Evolutionary conservation across 2,329 filamentous ascomycete genomes (phyloP).

Genomic region (Exophiala calicioides): DNA sequence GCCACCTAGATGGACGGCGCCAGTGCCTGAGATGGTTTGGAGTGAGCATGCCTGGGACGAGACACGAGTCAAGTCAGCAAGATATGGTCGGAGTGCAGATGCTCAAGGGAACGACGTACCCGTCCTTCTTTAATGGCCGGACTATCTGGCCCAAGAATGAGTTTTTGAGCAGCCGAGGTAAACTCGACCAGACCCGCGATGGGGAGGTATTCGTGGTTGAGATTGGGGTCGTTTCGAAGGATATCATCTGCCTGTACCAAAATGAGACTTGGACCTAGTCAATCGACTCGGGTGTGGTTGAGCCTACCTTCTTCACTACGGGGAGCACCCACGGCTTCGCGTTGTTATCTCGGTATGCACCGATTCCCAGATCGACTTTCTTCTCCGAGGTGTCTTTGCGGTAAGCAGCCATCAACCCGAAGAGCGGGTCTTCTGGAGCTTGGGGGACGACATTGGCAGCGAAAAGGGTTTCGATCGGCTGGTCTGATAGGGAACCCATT

Average conservation of each 20-base stretch:
- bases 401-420: constrained; percentile 87
- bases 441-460: constrained; percentile 75
- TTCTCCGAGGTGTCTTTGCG: constrained; percentile 71
- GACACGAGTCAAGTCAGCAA: background rate
- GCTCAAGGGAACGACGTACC: constrained; percentile 42
- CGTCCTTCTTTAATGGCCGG: constrained; percentile 83
- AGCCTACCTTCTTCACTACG: constrained; percentile 84
- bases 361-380: constrained; percentile 94
- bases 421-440: constrained; percentile 92
- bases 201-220: constrained; percentile 98
- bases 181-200: constrained; percentile 86
- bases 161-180: constrained; percentile 84
- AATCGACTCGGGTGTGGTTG: too few relatives aligned
- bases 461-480: constrained; percentile 61
- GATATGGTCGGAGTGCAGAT: constrained; percentile 2
- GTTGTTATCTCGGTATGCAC: constrained; percentile 91
- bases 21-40: constrained; percentile 96
- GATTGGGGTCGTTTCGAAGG: constrained; percentile 80
- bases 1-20: constrained; percentile 88
- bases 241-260: constrained; percentile 77
- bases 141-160: constrained; percentile 78
- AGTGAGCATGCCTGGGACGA: constrained; percentile 64
- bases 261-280: too few relatives aligned
- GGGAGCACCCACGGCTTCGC: constrained; percentile 97
- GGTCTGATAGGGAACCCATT: constrained; percentile 57